Evolutionary conservation across 352 stramenopile species (phyloP).

Genomic region (Peronosclerospora sorghi): DNA sequence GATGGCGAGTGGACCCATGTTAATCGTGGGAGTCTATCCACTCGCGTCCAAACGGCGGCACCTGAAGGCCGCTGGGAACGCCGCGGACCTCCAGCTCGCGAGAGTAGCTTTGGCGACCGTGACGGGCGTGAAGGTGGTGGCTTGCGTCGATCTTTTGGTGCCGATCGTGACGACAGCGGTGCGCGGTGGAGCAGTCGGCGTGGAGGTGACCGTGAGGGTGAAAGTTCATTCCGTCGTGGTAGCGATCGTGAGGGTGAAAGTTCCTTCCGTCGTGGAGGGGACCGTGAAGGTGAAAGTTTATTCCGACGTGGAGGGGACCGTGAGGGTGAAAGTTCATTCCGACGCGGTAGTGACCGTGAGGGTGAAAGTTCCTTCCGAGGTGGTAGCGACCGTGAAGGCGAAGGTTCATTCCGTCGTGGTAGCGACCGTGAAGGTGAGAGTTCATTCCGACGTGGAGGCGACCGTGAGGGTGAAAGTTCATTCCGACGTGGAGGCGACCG

Average conservation of each 20-base stretch:
- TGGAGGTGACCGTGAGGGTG: conserved; percentile 30
- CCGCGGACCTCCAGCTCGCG: conserved; percentile 29
- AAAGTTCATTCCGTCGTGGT: conserved; percentile 9
- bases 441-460: conserved; percentile 12
- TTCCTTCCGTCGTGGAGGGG: conserved; percentile 8
- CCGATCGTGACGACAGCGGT: conserved; percentile 26
- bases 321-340: conserved; percentile 11
- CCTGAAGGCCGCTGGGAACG: conserved; percentile 55
- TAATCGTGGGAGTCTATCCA: conserved; percentile 19
- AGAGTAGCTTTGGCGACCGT: conserved; percentile 14
- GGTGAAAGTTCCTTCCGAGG: conserved; percentile 14
- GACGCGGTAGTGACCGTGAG: conserved; percentile 23
- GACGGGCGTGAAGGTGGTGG: conserved; percentile 20
- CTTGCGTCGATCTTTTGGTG: conserved; percentile 14
- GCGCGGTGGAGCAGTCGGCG: conserved; percentile 23
- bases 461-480: conserved; percentile 13
- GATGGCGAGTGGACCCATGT: conserved; percentile 66
- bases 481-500: conserved; percentile 8
- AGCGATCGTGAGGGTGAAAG: conserved; percentile 2
- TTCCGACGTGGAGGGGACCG: conserved; percentile 18
- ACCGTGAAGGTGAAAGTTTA: conserved; percentile 19
- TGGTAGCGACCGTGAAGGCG: conserved; percentile 20
- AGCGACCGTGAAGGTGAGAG: conserved; percentile 11
- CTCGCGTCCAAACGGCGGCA: conserved; percentile 24
- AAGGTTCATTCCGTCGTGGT: conserved; percentile 5